Evolutionary conservation across 345 rosid species (phyloP).

Genomic region (Fremontodendron californicum): DNA sequence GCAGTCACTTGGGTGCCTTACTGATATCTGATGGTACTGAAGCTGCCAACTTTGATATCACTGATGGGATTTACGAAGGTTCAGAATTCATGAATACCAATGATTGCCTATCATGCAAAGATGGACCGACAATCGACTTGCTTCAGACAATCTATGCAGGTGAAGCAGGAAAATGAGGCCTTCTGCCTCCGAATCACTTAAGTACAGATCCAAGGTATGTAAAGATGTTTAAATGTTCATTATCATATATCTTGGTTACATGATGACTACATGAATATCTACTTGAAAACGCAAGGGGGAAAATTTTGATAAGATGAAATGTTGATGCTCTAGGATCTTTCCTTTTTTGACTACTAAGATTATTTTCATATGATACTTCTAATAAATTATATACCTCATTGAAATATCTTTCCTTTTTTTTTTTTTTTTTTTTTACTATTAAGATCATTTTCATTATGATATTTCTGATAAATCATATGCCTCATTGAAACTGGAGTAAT

Average conservation of each 20-base stretch:
- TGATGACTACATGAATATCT: background rate
- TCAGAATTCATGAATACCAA: conserved; percentile 29
- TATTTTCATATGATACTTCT: background rate
- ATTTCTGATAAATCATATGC: background rate
- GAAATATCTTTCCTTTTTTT: background rate
- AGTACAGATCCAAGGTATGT: conserved; percentile 20
- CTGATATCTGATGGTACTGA: conserved; percentile 29
- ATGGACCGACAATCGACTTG: conserved; percentile 57
- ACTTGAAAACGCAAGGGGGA: background rate
- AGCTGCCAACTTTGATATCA: conserved; percentile 28
- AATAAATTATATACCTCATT: background rate
- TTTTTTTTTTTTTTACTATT: no score
- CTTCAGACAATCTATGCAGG: conserved; percentile 51
- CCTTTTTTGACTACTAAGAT: background rate
- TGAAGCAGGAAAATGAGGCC: conserved; percentile 47
- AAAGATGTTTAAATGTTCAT: background rate
- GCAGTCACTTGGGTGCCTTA: conserved; percentile 25
- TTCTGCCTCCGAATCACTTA: conserved; percentile 36
- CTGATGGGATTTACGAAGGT: conserved; percentile 30
- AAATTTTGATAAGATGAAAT: background rate
- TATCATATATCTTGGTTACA: background rate
- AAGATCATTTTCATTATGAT: background rate
- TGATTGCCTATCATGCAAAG: conserved; percentile 29
- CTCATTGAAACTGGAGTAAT: background rate
- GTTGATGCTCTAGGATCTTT: background rate